Base-by-base conservation (phyloP, 345 rosid species). In the Citrus inodora region DNA sequence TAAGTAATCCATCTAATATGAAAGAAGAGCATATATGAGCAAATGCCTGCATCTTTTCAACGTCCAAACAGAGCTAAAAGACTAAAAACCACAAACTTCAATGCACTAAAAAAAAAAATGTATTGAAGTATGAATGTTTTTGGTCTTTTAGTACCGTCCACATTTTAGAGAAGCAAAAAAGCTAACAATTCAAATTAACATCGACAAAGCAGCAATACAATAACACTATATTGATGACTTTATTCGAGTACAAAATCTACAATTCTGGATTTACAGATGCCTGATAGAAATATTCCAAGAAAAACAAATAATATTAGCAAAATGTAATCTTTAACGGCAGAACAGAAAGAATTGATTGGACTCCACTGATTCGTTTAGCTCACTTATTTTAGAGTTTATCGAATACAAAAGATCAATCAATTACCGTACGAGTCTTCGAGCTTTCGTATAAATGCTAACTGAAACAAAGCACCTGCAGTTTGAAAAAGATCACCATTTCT, bases 371-470 rank as follows among this genome's bases (percentile, higher is more conserved):
- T 53, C 58, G 6, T 13, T 53, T 17, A 53, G 22, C 58, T 17
- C 58, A 17, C 58, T 53, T 53, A 53, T 53, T 53, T 53, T 17
- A 53, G 58, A 53, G 58, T 17, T 53, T 53, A 16, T 3, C 22
- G 1, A 53, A 53, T 4, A 53, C 7, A 17, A 53, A 27, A 61
- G 55, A 42, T 21, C 69, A 79, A 71, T 19, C 60, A 65, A 80
- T 59, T 88, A 95, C 98, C 93, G 11, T 90, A 82, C 2, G 98
- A 89, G 59, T 89, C 93, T 81, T 95, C 99, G 83, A 95, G 83
- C 82, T 82, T 87, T 61, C 84, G 75, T 67, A 93, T 86, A 82
- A 92, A 92, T 19, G 97, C 98, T 76, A 95, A 83, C 80, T 95
- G 98, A 80, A 93, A 89, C 80, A 93, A 87, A 68, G 99, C 90